These are phyloP conservation scores for Globisporangium irregulare DNA, from an alignment of 352 stramenopile genomes.

Conservation along the genomic window DNA sequence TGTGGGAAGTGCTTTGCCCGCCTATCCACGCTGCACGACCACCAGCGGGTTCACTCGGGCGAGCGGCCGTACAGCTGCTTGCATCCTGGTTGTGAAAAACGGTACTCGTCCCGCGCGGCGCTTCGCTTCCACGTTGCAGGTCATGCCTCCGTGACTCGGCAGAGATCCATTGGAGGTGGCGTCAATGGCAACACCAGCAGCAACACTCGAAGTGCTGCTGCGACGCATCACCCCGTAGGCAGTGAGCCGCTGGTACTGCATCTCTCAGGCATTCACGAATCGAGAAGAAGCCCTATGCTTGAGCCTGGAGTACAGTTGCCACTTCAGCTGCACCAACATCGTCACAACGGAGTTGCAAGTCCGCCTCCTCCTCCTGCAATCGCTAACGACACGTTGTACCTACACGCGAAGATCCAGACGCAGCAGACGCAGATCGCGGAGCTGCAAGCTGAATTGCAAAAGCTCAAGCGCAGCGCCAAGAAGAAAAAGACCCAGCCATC, in stretches of 20 bases:
- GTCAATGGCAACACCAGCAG: background rate
- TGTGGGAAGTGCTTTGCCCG: conserved; percentile 56
- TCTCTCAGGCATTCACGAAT: background rate
- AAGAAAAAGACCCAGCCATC: background rate
- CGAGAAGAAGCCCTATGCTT: background rate
- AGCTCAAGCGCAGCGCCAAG: conserved; percentile 22
- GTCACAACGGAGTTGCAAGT: background rate
- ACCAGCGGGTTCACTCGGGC: conserved; percentile 67
- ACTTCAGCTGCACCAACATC: background rate
- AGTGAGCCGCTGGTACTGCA: background rate
- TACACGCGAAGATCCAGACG: conserved; percentile 38
- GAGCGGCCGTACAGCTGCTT: conserved; percentile 67
- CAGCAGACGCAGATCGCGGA: conserved; percentile 47
- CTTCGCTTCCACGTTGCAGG: conserved; percentile 53
- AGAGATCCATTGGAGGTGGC: background rate
- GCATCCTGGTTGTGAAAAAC: conserved; percentile 21
- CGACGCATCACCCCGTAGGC: no score
- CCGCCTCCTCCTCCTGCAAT: background rate
- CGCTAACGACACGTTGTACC: background rate
- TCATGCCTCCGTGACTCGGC: conserved; percentile 20
- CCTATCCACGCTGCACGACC: conserved; percentile 54
- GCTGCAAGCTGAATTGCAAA: conserved; percentile 34
- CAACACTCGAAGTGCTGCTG: background rate
- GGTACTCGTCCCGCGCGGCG: conserved; percentile 53
- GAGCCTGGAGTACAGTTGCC: background rate